These are phyloP conservation scores for Fusarium napiforme DNA, from an alignment of 2,329 filamentous ascomycete genomes.

Conservation along the genomic window DNA sequence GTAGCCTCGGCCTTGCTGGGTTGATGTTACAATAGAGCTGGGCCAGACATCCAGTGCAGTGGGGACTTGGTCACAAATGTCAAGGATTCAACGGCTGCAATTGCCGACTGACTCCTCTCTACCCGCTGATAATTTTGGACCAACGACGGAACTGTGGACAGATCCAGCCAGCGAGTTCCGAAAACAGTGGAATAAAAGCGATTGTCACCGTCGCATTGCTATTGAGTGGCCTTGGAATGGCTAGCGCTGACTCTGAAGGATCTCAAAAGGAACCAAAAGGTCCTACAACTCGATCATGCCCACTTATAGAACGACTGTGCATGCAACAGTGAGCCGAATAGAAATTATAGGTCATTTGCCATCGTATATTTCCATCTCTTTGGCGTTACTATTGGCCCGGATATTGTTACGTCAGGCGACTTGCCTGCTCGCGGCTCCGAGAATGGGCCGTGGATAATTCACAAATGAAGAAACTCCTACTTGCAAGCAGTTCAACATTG, in stretches of 20 bases:
- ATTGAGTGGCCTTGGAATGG: neutral
- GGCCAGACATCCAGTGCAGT: neutral
- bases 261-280: accelerated
- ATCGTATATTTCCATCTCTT: neutral
- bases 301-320: neutral
- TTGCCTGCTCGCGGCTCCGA: neutral
- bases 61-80: neutral
- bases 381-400: accelerated
- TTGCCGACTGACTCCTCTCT: neutral
- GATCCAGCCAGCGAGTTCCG: neutral
- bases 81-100: neutral
- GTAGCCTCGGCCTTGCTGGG: neutral
- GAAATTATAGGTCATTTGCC: neutral
- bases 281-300: neutral
- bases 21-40: neutral
- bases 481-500: accelerated
- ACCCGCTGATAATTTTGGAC: neutral
- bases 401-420: no score
- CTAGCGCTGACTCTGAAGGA: neutral
- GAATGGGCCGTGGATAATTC: neutral
- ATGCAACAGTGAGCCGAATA: neutral
- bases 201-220: neutral
- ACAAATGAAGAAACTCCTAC: accelerated
- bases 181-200: accelerated
- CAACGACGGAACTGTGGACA: neutral